Evolutionary conservation across 2,329 filamentous ascomycete genomes (phyloP), one percentile per base, ranked within the genome.

Genomic region (Arthrobotrys conoides): DNA sequence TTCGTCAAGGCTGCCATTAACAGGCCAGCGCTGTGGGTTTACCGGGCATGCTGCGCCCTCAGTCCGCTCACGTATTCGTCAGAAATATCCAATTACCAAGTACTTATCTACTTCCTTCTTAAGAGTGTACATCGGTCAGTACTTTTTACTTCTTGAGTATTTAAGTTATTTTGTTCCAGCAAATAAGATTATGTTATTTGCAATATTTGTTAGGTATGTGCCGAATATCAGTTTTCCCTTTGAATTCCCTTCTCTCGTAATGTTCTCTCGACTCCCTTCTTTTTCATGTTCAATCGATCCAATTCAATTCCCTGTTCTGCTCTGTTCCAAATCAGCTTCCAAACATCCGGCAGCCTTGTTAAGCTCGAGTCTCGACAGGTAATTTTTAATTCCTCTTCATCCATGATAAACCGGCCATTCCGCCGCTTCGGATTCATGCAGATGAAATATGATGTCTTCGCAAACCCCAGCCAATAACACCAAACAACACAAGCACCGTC

Each of bases 391-490:
- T 10, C 12, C n/a, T 16, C 57, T 20, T 61, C 57, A 44, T 27
- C 36, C 57, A 61, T 61, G 36, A 20, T 61, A 41, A 44, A 44
- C 57, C 33, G 57, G 20, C 9, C 16, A 20, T 61, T 27, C 63
- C 44, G 63, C 22, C 48, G 16, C 20, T n/a, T 53, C 48, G 55
- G 44, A 27, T 41, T 55, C 33, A n/a, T 72, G 69, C 61, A 66
- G 24, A 33, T 22, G 41, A 12, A 36, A 6, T 33, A 73, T 61
- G 61, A 73, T 73, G 70, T 36, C 51, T 30, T 73, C 61, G 9
- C 20, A 36, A 44, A 14, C n/a, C 24, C 41, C 65, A 59, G 69
- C 49, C 51, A 27, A 41, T 49, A 41, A 61, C 57, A 61, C 33
- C 57, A n/a, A 10, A 61, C 57, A 61, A 61, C 57, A 65, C 44